Evolutionary conservation across 768 basidiomycete species (phyloP), one percentile per base, ranked within the genome.

Genomic region (Cyclocybe aegerita): DNA sequence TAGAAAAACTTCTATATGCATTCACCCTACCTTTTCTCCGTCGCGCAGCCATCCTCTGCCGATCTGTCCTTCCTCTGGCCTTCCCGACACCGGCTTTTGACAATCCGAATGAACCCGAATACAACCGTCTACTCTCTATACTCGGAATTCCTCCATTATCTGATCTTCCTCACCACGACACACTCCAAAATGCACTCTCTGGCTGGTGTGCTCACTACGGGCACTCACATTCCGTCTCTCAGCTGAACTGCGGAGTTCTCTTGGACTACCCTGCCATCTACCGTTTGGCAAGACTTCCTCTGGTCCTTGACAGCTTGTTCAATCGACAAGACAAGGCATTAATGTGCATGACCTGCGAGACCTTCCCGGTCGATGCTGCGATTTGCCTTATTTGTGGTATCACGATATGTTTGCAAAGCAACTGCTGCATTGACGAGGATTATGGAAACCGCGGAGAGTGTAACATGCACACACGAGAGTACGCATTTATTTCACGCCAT

Each of bases 381-480:
- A 83, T 99, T 2, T 99, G 97, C 65, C 66, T 98, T 53, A 76
- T 94, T 44, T 99, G 97, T 57, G 97, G 97, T 0, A 74, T 82
- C 42, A 84, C 87, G 10, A 83, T 89, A 8, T 98, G 97, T 63
- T 80, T 95, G 74, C 88, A 93, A 64, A 92, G 91, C 57, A 86
- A 94, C 54, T 99, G 97, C 62, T 99, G 97, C 65, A 73, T 77
- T 56, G 93, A 93, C 55, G 59, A 67, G 44, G 77, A 83, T 29
- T 82, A 85, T 38, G 77, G 74, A 12, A 73, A 77, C 11, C 72
- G 86, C 17, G 97, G 96, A 29, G 96, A 99, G 63, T 98, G 95
- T 66, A 99, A 98, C 65, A 82, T 90, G 77, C 97, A 98, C 64
- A 90, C 88, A 44, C 78, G 93, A 79, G 88, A 91, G 96, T 97